Evolutionary conservation across 768 basidiomycete genomes (phyloP).

Genomic region (Suillus discolor): DNA sequence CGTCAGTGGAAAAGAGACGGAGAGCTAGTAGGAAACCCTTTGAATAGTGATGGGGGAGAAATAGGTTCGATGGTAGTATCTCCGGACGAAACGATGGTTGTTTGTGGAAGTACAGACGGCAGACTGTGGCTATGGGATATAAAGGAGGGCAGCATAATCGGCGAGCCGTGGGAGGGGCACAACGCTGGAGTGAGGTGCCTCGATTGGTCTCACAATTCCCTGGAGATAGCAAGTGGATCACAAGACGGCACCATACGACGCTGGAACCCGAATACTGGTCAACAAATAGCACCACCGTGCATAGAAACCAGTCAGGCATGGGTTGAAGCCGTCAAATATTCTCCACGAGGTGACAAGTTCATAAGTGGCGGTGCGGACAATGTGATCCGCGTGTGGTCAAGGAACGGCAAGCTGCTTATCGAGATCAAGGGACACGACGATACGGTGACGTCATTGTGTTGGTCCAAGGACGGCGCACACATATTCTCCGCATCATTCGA

Average conservation of each 20-base stretch:
- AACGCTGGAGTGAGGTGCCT: slow-evolving; percentile 4
- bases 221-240: slow-evolving; percentile 12
- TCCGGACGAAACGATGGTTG: not conserved
- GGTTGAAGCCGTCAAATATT: too few relatives aligned
- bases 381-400: too few relatives aligned
- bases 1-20: not conserved
- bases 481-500: too few relatives aligned
- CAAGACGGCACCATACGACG: slow-evolving; percentile 12
- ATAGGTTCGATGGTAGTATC: not conserved
- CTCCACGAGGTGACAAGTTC: too few relatives aligned
- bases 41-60: not conserved
- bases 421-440: too few relatives aligned
- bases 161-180: not conserved
- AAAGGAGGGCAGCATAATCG: not conserved
- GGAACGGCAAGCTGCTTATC: too few relatives aligned
- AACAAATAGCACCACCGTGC: not conserved
- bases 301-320: not conserved
- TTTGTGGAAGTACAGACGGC: not conserved
- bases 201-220: slow-evolving; percentile 17
- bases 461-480: too few relatives aligned
- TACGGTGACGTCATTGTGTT: too few relatives aligned
- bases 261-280: slow-evolving; percentile 12
- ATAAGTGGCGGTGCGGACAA: too few relatives aligned
- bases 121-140: not conserved
- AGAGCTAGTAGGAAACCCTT: not conserved